phyloP scores from a whole-genome alignment of 78 protist genomes.

The slime mould (Dictyostelium discoideum) region DNA sequence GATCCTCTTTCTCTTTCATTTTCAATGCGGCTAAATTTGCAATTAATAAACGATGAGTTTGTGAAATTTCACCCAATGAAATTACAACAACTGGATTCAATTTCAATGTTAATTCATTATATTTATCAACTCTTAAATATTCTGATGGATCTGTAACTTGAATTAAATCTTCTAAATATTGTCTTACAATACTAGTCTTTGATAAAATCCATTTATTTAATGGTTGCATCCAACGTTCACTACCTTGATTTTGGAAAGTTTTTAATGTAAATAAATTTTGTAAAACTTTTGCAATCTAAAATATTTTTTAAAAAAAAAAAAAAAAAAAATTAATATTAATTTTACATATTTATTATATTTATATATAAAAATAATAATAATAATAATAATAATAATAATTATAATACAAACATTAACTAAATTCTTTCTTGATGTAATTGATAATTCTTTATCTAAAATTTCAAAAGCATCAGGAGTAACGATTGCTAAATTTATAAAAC shows the following conservation, averaged over 20 bases:
- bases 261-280: slow-evolving; percentile 75
- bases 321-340: not conserved
- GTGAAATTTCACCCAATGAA: slow-evolving; percentile 61
- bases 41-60: slow-evolving; percentile 60
- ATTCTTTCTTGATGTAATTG: slow-evolving; percentile 67
- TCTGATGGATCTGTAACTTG: slow-evolving; percentile 81
- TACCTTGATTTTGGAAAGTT: slow-evolving; percentile 79
- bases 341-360: too few species aligned
- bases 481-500: slow-evolving; percentile 86
- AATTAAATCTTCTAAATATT: slow-evolving; percentile 77
- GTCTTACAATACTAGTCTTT: slow-evolving; percentile 42
- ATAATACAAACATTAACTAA: slow-evolving; percentile 26
- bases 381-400: not conserved
- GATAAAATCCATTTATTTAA: slow-evolving; percentile 72
- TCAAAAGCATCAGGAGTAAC: slow-evolving; percentile 81
- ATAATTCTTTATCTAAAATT: slow-evolving; percentile 57
- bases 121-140: slow-evolving; percentile 69
- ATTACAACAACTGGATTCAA: slow-evolving; percentile 78
- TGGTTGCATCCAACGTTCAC: slow-evolving; percentile 80
- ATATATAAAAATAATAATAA: too few species aligned
- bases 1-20: slow-evolving; percentile 79
- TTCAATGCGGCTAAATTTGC: slow-evolving; percentile 36
- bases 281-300: slow-evolving; percentile 74
- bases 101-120: slow-evolving; percentile 81
- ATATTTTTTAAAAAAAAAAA: not conserved